Base-by-base conservation (phyloP, 371 early-diverging fungal species). In the Syncephalastrum racemosum region DNA sequence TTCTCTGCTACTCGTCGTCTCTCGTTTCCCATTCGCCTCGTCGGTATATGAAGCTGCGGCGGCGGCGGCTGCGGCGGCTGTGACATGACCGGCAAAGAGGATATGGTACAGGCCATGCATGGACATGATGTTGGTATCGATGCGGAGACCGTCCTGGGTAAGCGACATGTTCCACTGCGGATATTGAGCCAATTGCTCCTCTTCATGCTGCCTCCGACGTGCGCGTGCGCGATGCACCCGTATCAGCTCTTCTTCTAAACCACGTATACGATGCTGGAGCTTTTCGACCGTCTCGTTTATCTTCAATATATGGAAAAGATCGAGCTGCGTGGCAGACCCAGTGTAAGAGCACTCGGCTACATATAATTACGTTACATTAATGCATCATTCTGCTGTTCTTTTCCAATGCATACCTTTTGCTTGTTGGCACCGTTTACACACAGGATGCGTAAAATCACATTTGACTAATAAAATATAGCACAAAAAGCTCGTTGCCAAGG, bases 371-470 rank as follows among this genome's bases (percentile, higher is more conserved):
- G 22, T 16, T 22, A 59, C 39, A n/a, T 47, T n/a, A 3, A 49
- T 25, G 31, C 16, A 27, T 7, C 43, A 52, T 14, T 25, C 27
- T 56, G 25, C 44, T 53, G 16, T 23, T 19, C 39, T 41, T 16
- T 12, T n/a, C 15, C 6, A 50, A 50, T n/a, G 40, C 23, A 36
- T 67, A 73, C 73, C 73, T 58, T 72, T 67, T 15, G 76, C 63
- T 46, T 64, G 61, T 40, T 70, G 67, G 47, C 76, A 75, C 18
- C 76, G 47, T 6, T 55, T 47, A 45, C 76, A 75, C 20, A 56
- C 62, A 16, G 76, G 76, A 62, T 75, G 76, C 40, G 66, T 60
- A 59, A 75, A 75, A 53, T 75, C 76, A 57, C 76, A 75, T 50
- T 75, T 75, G 12, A 75, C 76, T 75, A 50, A 19, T 20, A 15